These are phyloP conservation scores for Penicillium longicatenatum DNA, from an alignment of 495 filamentous ascomycete species.

Conservation along the genomic window DNA sequence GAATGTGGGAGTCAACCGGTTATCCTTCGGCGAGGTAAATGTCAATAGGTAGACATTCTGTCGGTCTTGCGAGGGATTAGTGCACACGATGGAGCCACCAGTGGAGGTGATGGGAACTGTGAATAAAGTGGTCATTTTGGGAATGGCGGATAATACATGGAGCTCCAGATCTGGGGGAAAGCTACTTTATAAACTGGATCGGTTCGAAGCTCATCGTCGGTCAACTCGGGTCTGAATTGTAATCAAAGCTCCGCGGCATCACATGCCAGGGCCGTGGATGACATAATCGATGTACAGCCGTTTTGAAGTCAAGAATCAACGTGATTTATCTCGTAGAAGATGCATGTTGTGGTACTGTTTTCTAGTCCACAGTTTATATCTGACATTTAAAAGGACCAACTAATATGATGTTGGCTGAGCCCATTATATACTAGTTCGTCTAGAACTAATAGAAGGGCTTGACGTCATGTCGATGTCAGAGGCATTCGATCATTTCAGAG, in stretches of 20 bases:
- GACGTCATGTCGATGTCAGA: slow-evolving; percentile 26
- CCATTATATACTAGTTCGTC: not conserved
- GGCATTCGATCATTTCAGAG: not conserved
- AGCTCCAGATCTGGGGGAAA: slow-evolving; percentile 4
- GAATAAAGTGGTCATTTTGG: slow-evolving; percentile 41
- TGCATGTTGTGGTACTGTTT: not conserved
- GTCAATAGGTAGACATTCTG: slow-evolving; percentile 68
- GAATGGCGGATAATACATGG: not conserved
- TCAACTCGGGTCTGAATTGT: slow-evolving; percentile 16
- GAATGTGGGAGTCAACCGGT: slow-evolving; percentile 68
- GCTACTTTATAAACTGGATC: slow-evolving; percentile 1
- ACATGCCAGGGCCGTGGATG: slow-evolving; percentile 20
- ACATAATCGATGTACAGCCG: slow-evolving; percentile 12
- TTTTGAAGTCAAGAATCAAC: not conserved
- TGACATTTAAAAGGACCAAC: not conserved
- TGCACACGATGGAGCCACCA: slow-evolving; percentile 57
- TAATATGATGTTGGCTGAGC: not conserved
- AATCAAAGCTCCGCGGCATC: slow-evolving; percentile 31
- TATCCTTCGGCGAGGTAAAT: slow-evolving; percentile 70
- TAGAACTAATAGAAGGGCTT: slow-evolving; percentile 11
- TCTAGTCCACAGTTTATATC: not conserved
- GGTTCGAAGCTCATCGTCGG: not conserved
- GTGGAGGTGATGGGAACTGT: slow-evolving; percentile 46
- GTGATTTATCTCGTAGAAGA: not conserved
- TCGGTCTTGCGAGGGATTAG: slow-evolving; percentile 47